Evolutionary conservation across 2,329 filamentous ascomycete genomes (phyloP).

Genomic region (Colletotrichum lindemuthianum): DNA sequence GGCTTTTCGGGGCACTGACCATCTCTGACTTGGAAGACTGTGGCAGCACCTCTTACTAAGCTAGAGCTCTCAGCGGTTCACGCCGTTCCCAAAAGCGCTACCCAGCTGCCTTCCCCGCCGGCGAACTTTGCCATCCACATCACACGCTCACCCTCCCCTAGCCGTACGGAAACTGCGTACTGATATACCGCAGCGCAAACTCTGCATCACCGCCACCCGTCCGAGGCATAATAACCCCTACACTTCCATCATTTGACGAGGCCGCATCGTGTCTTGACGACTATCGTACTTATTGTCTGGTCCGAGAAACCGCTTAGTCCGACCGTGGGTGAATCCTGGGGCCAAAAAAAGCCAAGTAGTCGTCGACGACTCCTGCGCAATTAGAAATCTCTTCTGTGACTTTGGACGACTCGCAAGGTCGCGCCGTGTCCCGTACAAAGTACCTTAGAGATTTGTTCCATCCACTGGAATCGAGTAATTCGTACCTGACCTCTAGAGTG

Average conservation of each 20-base stretch:
- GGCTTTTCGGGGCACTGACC: background rate
- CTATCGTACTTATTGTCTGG: slow-evolving; percentile 17
- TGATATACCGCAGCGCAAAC: slow-evolving; percentile 27
- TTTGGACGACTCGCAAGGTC: slow-evolving; percentile 33
- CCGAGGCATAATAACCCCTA: slow-evolving; percentile 13
- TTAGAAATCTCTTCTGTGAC: slow-evolving; percentile 35
- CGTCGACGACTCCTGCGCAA: slow-evolving; percentile 30
- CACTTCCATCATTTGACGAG: slow-evolving; percentile 6
- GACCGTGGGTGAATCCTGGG: slow-evolving; percentile 29
- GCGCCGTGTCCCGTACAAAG: slow-evolving; percentile 31
- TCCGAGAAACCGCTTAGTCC: slow-evolving; percentile 18
- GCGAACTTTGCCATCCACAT: background rate
- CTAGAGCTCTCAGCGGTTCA: no score
- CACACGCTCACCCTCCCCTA: slow-evolving; percentile 14
- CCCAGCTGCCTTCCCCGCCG: slow-evolving; percentile 10
- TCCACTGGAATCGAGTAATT: slow-evolving; percentile 25
- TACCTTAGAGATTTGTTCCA: slow-evolving; percentile 32
- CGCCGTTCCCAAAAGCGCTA: slow-evolving; percentile 5
- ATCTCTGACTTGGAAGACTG: background rate
- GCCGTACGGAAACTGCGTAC: background rate
- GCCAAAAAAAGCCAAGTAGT: slow-evolving; percentile 27
- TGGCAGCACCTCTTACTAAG: no score
- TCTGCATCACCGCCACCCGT: slow-evolving; percentile 22
- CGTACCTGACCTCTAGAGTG: slow-evolving; percentile 29
- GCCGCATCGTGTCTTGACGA: slow-evolving; percentile 28